A percentile compares a stretch with the other conserved stretches of the same genome.
Evolutionary conservation across 306 rosid species (phyloP).

Genomic region (Arachis stenosperma): DNA sequence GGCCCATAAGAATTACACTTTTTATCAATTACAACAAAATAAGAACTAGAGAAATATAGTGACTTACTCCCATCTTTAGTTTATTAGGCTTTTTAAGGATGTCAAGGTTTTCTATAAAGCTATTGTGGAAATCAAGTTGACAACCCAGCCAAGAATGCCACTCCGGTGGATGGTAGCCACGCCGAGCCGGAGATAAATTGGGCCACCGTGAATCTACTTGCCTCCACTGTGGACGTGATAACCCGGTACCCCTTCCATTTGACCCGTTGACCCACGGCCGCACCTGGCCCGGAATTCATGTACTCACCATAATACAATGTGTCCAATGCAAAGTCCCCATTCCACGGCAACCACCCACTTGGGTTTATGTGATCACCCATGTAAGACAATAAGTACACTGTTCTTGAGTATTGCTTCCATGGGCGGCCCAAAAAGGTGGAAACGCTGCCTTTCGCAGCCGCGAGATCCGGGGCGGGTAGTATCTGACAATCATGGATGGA

Average conservation of each 20-base stretch:
- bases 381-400: slow-evolving; percentile 66
- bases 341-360: slow-evolving; percentile 91
- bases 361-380: slow-evolving; percentile 73
- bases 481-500: slow-evolving; percentile 82
- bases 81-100: background rate
- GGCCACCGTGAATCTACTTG: slow-evolving; percentile 67
- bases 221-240: slow-evolving; percentile 69
- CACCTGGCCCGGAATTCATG: slow-evolving; percentile 89
- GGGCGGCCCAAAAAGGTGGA: slow-evolving; percentile 88
- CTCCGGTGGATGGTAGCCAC: slow-evolving; percentile 92
- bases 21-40: slow-evolving; percentile 24
- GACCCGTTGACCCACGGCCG: slow-evolving; percentile 69
- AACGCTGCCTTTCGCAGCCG: slow-evolving; percentile 47
- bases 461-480: slow-evolving; percentile 63
- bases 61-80: slow-evolving; percentile 5
- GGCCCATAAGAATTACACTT: slow-evolving; percentile 5
- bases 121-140: slow-evolving; percentile 39
- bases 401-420: slow-evolving; percentile 80
- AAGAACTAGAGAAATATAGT: slow-evolving; percentile 16
- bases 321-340: slow-evolving; percentile 59
- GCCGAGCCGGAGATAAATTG: slow-evolving; percentile 79
- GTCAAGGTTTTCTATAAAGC: background rate
- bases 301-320: slow-evolving; percentile 87
- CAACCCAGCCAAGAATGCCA: slow-evolving; percentile 81
- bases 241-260: slow-evolving; percentile 87